Evolutionary conservation across 352 stramenopile species (phyloP), one percentile per base, ranked within the genome.

Genomic region (Aphanomyces euteiches): DNA sequence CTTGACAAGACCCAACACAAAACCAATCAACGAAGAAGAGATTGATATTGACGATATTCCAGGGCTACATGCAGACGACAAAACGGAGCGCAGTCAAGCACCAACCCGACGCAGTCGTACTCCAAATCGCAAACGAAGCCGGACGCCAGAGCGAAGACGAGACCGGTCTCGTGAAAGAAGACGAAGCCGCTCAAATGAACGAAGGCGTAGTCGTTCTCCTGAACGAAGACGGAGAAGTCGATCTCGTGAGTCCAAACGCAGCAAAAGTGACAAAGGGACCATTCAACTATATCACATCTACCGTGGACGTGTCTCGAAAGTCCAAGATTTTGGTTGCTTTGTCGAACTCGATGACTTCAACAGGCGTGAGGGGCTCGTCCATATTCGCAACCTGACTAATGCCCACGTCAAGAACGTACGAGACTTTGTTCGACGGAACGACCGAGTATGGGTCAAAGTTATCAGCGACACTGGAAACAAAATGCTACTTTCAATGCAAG

Each of bases 301-400:
- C 73, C 83, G 94, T 41, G 97, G 92, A 19, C 84, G 78, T 7
- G 93, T 99, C 17, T 85, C 82, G 66, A 98, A 98, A 71, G 81
- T 98, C 34, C 94, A 98, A 77, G 96, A 99, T 69, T 99, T 98
- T 89, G 97, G 97, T 7, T 87, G 96, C 28, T 98, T 99, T 78
- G 94, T 99, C 4, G 95, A 98, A 73, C 79, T 99, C 36, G 78
- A 92, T 21, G 72, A 78, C 34, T 77, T 84, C 2, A 80, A 87
- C 28, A 64, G 72, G 13, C 84, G 89, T 53, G 95, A 98, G 79
- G 96, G 96, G 28, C 85, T 99, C 7, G 96, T 99, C 34, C 96
- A 99, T 74, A 88, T 98, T 4, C 91, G 87, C 13, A 97, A 99
- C 73, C 69, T 99, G 38, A 92, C 89, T 5, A 77, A 90, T 66